Percentiles rank a stretch among this genome's conserved stretches.
Conservation (phyloP, 495 filamentous ascomycete species). For the Xanthoparmelia taractica region DNA sequence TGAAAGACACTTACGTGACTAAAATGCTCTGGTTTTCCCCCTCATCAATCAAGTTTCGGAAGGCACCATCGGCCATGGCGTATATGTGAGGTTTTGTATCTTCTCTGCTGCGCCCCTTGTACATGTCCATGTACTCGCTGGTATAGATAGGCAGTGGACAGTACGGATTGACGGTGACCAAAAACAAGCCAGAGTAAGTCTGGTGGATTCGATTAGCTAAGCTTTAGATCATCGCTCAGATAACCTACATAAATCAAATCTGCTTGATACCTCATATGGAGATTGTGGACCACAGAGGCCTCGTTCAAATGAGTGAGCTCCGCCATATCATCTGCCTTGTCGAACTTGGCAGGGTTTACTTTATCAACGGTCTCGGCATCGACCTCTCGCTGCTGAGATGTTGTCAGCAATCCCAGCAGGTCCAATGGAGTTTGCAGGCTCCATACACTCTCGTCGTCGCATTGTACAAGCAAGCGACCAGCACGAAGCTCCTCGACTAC, state of each 20-base stretch:
- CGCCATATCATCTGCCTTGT: slow-evolving; percentile 98
- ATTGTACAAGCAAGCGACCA: slow-evolving; percentile 71
- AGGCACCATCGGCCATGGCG: slow-evolving; percentile 96
- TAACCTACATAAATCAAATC: slow-evolving; percentile 79
- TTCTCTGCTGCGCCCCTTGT: slow-evolving; percentile 78
- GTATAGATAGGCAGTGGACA: slow-evolving; percentile 91
- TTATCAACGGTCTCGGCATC: slow-evolving; percentile 85
- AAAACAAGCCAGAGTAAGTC: slow-evolving; percentile 95
- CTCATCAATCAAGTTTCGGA: slow-evolving; percentile 89
- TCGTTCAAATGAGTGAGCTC: slow-evolving; percentile 97
- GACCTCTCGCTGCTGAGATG: slow-evolving; percentile 70
- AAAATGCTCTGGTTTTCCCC: slow-evolving; percentile 96
- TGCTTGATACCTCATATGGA: slow-evolving; percentile 85
- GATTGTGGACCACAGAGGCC: slow-evolving; percentile 93
- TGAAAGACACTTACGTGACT: slow-evolving; percentile 57
- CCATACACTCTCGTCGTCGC: slow-evolving; percentile 85
- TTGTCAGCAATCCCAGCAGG: slow-evolving; percentile 14
- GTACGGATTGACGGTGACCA: slow-evolving; percentile 97
- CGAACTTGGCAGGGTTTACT: slow-evolving; percentile 98
- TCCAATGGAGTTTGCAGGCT: background rate
- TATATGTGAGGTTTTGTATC: slow-evolving; percentile 97
- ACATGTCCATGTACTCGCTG: slow-evolving; percentile 95
- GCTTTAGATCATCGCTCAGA: background rate
- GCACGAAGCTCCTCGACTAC: slow-evolving; percentile 72
- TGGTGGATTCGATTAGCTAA: slow-evolving; percentile 25